Conservation (phyloP, 345 rosid genomes). For the Citrus sp. region DNA sequence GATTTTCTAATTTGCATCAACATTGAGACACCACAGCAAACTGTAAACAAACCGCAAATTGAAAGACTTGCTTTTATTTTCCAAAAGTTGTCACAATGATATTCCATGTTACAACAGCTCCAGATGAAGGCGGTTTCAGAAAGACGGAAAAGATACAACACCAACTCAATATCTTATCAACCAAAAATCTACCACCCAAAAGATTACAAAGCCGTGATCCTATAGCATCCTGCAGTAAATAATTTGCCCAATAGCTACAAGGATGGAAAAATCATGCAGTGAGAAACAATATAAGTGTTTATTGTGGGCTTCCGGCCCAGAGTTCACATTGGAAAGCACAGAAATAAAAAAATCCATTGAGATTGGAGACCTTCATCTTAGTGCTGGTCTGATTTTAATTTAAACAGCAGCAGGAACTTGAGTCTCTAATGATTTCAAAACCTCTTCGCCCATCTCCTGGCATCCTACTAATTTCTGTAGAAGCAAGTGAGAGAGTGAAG, state of each 20-base stretch:
- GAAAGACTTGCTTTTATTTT: not conserved
- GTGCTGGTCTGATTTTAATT: not conserved
- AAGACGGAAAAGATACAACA: not conserved
- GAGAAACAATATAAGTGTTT: not conserved
- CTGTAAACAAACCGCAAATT: not conserved
- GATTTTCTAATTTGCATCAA: not conserved
- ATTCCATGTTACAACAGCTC: not conserved
- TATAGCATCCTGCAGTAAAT: not conserved
- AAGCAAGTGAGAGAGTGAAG: not conserved
- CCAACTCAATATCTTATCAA: not conserved
- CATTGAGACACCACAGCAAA: not conserved
- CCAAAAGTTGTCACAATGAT: not conserved
- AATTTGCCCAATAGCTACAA: not conserved
- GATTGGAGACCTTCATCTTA: not conserved
- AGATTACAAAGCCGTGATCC: not conserved
- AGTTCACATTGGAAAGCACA: not conserved
- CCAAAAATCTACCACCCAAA: not conserved
- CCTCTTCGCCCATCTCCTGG: slow-evolving; percentile 91
- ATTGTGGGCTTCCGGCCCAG: too few species aligned
- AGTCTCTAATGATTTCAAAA: slow-evolving; percentile 62
- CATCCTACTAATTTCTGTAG: slow-evolving; percentile 85
- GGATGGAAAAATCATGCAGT: not conserved
- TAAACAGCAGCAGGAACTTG: slow-evolving; percentile 46
- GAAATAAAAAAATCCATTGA: not conserved
- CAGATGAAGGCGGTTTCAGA: not conserved